Evolutionary conservation across 345 rosid species (phyloP).

Genomic region (Eucalyptus paniculata): DNA sequence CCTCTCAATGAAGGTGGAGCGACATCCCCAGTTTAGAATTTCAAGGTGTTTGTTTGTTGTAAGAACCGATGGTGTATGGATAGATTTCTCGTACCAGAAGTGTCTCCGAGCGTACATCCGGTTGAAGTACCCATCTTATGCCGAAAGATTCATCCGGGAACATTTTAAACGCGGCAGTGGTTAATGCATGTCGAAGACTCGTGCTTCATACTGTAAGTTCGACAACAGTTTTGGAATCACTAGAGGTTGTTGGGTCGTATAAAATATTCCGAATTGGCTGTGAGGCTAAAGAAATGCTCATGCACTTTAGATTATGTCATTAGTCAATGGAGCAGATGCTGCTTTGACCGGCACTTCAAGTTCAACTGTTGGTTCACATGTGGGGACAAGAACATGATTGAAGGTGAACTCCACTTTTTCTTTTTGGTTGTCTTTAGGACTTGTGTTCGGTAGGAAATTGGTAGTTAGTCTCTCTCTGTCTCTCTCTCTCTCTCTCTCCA

Average conservation of each 20-base stretch:
- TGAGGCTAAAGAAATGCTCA: not conserved
- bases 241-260: not conserved
- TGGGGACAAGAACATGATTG: slow-evolving; percentile 20
- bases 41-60: slow-evolving; percentile 91
- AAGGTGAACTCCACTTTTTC: slow-evolving; percentile 7
- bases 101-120: slow-evolving; percentile 74
- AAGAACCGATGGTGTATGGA: slow-evolving; percentile 89
- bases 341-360: slow-evolving; percentile 4
- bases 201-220: not conserved
- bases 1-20: slow-evolving; percentile 52
- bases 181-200: not conserved
- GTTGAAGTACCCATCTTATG: slow-evolving; percentile 54
- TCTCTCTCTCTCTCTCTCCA: not conserved
- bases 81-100: slow-evolving; percentile 93
- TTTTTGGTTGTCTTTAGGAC: slow-evolving; percentile 10
- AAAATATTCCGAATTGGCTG: not conserved
- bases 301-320: not conserved
- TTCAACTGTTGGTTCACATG: slow-evolving; percentile 2
- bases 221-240: not conserved
- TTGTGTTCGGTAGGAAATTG: not conserved
- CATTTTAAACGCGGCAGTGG: slow-evolving; percentile 59
- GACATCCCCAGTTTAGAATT: slow-evolving; percentile 66
- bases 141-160: slow-evolving; percentile 70
- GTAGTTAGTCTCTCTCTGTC: not conserved
- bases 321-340: slow-evolving; percentile 16